Percentiles rank a stretch among this genome's conserved stretches.
phyloP scores from a whole-genome alignment of 2,329 filamentous ascomycete genomes.

The Trichoderma guizhouense region DNA sequence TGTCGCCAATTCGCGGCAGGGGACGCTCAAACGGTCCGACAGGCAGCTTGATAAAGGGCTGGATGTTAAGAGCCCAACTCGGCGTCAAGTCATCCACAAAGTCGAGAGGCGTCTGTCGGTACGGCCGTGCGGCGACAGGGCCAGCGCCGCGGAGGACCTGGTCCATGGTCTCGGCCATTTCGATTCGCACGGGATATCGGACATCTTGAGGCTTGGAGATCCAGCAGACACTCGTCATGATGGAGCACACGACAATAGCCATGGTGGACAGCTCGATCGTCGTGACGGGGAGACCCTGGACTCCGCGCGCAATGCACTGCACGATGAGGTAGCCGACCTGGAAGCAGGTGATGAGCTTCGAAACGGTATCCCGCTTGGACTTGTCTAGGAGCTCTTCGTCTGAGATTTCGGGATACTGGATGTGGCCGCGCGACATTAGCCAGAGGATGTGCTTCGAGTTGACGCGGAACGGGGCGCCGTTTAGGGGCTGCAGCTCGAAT shows the following conservation, averaged over 20 bases:
- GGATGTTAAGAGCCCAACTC: conserved; percentile 1
- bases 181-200: not conserved
- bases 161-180: not conserved
- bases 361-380: not conserved
- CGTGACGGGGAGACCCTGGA: not conserved
- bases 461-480: not conserved
- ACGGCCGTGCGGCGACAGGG: not conserved
- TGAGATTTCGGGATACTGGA: not conserved
- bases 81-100: not conserved
- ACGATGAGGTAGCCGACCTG: not conserved
- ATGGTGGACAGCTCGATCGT: not conserved
- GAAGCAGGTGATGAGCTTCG: conserved; percentile 1
- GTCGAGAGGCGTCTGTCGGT: not conserved
- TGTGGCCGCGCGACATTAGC: not conserved
- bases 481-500: not conserved
- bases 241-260: not conserved
- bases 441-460: not conserved
- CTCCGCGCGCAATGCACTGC: not conserved
- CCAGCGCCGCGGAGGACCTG: not conserved
- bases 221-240: not conserved
- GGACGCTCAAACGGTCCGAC: not conserved
- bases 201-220: not conserved
- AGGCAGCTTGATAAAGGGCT: not conserved
- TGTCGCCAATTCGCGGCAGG: not conserved
- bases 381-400: not conserved